Conservation (phyloP, 352 stramenopile genomes). For the Phytophthora lateralis region DNA sequence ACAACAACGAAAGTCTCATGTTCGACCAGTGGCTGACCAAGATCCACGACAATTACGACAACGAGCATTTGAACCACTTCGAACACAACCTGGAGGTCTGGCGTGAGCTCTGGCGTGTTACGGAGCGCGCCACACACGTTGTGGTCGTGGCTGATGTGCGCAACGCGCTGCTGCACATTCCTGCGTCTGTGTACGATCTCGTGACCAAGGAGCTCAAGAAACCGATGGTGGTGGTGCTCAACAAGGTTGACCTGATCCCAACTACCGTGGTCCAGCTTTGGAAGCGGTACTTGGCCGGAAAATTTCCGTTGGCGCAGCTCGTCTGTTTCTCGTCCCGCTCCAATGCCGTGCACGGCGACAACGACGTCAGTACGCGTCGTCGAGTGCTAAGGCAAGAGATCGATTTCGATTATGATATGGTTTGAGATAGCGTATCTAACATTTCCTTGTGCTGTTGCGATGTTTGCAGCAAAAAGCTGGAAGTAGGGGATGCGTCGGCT, state of each 20-base stretch:
- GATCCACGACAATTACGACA: constrained; percentile 86
- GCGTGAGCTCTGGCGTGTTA: constrained; percentile 88
- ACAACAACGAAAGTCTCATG: constrained; percentile 83
- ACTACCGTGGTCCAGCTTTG: constrained; percentile 63
- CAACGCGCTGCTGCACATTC: constrained; percentile 83
- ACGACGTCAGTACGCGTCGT: constrained; percentile 65
- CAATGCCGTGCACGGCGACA: constrained; percentile 68
- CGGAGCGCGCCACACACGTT: constrained; percentile 79
- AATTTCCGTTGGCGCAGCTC: constrained; percentile 71
- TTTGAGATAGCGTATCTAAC: not conserved
- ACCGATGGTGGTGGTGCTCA: constrained; percentile 83
- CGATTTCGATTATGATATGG: not conserved
- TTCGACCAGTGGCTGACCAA: constrained; percentile 88
- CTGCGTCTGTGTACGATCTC: constrained; percentile 79
- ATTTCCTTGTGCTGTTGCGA: not conserved
- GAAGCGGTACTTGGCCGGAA: constrained; percentile 63
- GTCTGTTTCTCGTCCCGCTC: constrained; percentile 83
- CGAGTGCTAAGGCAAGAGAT: constrained; percentile 63
- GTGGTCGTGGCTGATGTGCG: constrained; percentile 83
- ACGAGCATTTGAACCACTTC: constrained; percentile 86
- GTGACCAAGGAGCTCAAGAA: constrained; percentile 79
- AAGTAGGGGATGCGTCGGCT: constrained; percentile 71
- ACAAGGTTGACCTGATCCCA: constrained; percentile 86
- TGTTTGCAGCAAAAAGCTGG: constrained; percentile 66
- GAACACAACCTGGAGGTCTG: constrained; percentile 89